A percentile compares a stretch with the other conserved stretches of the same genome.
These are phyloP conservation scores for Torulaspora franciscae DNA, from an alignment of 805 yeast genomes.

Conservation along the genomic window DNA sequence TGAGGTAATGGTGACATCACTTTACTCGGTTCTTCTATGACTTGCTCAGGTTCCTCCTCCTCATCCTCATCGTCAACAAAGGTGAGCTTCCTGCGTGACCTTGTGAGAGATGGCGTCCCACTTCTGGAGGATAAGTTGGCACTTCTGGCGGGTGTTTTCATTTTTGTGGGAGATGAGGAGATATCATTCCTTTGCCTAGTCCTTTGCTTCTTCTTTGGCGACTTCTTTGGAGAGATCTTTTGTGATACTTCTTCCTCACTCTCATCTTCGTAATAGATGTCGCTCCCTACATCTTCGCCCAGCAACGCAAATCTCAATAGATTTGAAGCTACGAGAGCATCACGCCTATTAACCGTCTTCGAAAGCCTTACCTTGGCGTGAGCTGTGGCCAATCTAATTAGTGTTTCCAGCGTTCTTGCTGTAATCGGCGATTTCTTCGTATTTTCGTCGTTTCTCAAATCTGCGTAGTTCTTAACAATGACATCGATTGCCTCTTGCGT, in stretches of 20 bases:
- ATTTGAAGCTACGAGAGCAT: constrained; percentile 82
- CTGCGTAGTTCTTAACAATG: constrained; percentile 75
- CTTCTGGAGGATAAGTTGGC: constrained; percentile 7
- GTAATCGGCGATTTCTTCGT: constrained; percentile 89
- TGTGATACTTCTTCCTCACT: constrained; percentile 17
- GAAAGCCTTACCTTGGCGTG: constrained; percentile 95
- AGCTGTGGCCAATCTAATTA: constrained; percentile 91
- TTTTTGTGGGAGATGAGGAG: constrained; percentile 21
- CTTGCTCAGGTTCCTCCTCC: constrained; percentile 20
- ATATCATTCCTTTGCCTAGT: constrained; percentile 11
- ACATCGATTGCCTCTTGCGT: constrained; percentile 71
- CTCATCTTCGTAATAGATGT: constrained; percentile 22
- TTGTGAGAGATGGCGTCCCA: constrained; percentile 27
- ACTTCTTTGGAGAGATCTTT: constrained; percentile 30
- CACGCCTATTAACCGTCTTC: constrained; percentile 63
- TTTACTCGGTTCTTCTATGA: constrained; percentile 16
- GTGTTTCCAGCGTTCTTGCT: constrained; percentile 95
- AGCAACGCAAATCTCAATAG: constrained; percentile 80
- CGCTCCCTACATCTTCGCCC: constrained; percentile 34
- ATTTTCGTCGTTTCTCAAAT: constrained; percentile 76
- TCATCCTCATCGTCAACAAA: constrained; percentile 28
- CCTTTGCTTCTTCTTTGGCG: constrained; percentile 35
- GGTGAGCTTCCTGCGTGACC: constrained; percentile 39
- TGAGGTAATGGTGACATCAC: constrained; percentile 29
- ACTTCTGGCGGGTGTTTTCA: constrained; percentile 15